Base-by-base conservation (phyloP, 2,329 filamentous ascomycete genomes). In the Pseudogymnoascus sp. region DNA sequence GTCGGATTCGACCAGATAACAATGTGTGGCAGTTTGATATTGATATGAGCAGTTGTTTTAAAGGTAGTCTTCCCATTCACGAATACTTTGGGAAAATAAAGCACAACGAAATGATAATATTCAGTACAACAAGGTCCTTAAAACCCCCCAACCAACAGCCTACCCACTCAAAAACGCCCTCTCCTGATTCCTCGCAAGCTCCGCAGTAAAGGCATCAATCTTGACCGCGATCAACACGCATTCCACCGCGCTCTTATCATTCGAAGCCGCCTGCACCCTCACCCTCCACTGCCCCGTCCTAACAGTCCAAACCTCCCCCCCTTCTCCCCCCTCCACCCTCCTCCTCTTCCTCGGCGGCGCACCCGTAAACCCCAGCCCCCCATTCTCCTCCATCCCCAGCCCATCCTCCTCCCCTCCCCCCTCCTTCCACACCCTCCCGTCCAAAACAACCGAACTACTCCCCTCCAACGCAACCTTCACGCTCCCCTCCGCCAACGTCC, bases 191-290 rank as follows among this genome's bases (percentile, higher is more conserved):
- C 90, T 82, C 10, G 81, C 81, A 65, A 80, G 78, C 74, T 93
- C 85, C 6, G 80, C 81, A 62, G 81, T 87, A 68, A 86, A 82
- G 0, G 87, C 88, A 68, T 96, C 89, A 26, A 96, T 72, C 74
- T 90, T 91, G 35, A 93, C 89, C 0, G 86, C 89, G 14, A 89
- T 80, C 60, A 96, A 80, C 21, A 91, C 81, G 64, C 90, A 88
- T 75, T 93, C 88, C 63, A 87, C 80, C 1, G 79, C 78, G 38
- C 77, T 78, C 70, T 81, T 84, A 59, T 81, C 80, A 60, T 74
- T 74, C 7, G 64, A 44, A 10, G 73, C 72, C 6, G 76, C 74
- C 70, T 88, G 86, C 29, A 96, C 84, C 44, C 83, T 80, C 67
- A 92, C 72, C 64, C 88, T 80, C 88, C 89, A 93, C 73, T 90